phyloP scores from a whole-genome alignment of 441 rosid genomes.

The Brassica hybrid region DNA sequence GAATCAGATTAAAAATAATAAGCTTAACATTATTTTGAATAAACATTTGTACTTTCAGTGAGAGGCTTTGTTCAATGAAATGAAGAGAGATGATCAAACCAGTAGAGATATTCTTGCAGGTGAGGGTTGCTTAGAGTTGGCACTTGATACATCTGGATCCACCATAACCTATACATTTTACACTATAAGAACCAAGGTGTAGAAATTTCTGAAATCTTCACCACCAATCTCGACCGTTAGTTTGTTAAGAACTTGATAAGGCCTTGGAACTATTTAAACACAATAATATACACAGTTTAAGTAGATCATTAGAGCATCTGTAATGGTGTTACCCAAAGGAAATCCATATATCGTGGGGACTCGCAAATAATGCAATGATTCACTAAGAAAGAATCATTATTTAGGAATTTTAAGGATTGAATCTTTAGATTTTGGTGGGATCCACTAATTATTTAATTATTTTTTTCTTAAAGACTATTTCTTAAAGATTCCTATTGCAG shows the following conservation, averaged over 20 bases:
- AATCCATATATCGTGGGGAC: too few relatives aligned
- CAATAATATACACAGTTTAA: too few relatives aligned
- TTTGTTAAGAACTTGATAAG: slow-evolving; percentile 59
- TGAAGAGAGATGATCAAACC: slow-evolving; percentile 46
- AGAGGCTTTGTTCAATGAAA: neutral
- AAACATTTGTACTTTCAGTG: too few relatives aligned
- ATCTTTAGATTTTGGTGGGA: too few relatives aligned
- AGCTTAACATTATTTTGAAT: neutral
- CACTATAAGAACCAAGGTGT: slow-evolving; percentile 58
- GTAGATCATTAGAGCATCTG: too few relatives aligned
- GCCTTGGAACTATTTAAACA: slow-evolving; percentile 46
- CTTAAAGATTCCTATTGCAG: too few relatives aligned
- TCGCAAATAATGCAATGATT: too few relatives aligned
- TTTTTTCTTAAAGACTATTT: too few relatives aligned
- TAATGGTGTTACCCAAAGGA: too few relatives aligned
- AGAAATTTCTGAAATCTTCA: slow-evolving; percentile 69
- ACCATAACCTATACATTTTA: slow-evolving; percentile 50
- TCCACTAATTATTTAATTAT: too few relatives aligned
- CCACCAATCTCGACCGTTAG: slow-evolving; percentile 79
- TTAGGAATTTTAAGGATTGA: too few relatives aligned
- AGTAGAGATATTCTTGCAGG: slow-evolving; percentile 80
- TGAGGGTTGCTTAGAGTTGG: slow-evolving; percentile 77
- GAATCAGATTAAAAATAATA: neutral
- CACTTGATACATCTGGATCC: slow-evolving; percentile 66
- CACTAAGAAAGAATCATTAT: too few relatives aligned